Conservation (phyloP, 305 asterid species). For the Fraxinus nigra region DNA sequence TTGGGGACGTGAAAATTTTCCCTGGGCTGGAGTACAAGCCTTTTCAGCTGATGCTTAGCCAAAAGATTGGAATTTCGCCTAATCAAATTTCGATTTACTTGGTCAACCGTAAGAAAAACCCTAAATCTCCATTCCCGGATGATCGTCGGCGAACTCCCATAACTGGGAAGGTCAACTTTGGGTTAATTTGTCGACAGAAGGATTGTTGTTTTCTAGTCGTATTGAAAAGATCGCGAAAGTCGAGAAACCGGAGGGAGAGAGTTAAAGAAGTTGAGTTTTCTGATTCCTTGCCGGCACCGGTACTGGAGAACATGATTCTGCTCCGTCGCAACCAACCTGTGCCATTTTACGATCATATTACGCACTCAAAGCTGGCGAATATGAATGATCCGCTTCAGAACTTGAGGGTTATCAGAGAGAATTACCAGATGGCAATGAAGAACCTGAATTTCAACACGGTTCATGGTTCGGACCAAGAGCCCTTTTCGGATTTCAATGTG, state of each 20-base stretch:
- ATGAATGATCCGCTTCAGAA: conserved; percentile 43
- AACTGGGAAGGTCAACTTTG: conserved; percentile 67
- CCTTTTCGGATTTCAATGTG: conserved; percentile 15
- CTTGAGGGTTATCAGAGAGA: conserved; percentile 41
- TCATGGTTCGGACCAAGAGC: background rate
- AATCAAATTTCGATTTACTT: conserved; percentile 77
- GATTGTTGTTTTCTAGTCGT: conserved; percentile 65
- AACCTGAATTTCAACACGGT: conserved; percentile 15
- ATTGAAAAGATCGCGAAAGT: conserved; percentile 63
- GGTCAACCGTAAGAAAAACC: conserved; percentile 34
- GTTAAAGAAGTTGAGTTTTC: conserved; percentile 24
- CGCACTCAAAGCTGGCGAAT: conserved; percentile 26
- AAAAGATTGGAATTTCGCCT: conserved; percentile 77
- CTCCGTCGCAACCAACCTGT: conserved; percentile 36
- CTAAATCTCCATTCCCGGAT: conserved; percentile 35
- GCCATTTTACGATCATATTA: conserved; percentile 23
- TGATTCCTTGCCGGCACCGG: conserved; percentile 24
- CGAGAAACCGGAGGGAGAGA: conserved; percentile 49
- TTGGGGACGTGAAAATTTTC: conserved; percentile 69
- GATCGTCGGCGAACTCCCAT: conserved; percentile 54
- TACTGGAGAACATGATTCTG: conserved; percentile 33
- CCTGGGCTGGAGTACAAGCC: conserved; percentile 66
- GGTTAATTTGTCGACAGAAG: conserved; percentile 44
- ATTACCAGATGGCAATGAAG: conserved; percentile 34
- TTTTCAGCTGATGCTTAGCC: conserved; percentile 65